phyloP scores from a whole-genome alignment of 1,284 basidiomycete species.

The Cutaneotrichosporon mucoides region DNA sequence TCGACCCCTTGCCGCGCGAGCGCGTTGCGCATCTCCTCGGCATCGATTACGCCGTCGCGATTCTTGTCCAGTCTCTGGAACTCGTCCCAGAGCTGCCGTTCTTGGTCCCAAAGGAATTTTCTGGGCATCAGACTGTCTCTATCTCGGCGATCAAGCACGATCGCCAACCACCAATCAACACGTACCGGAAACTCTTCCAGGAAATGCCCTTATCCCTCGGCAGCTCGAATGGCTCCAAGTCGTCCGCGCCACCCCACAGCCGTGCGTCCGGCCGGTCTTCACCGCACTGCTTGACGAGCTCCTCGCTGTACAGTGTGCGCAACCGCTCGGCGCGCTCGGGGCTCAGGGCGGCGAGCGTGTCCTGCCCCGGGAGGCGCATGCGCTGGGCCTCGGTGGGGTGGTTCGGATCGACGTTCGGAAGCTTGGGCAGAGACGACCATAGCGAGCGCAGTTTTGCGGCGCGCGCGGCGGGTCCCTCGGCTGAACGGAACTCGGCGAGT shows the following conservation, averaged over 20 bases:
- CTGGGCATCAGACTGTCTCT: background rate
- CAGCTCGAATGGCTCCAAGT: slow-evolving; percentile 40
- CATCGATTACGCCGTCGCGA: slow-evolving; percentile 73
- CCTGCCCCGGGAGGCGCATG: slow-evolving; percentile 47
- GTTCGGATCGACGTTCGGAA: slow-evolving; percentile 30
- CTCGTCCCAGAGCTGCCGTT: slow-evolving; percentile 75
- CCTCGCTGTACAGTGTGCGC: slow-evolving; percentile 68
- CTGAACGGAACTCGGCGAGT: slow-evolving; percentile 42
- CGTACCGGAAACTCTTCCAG: slow-evolving; percentile 69
- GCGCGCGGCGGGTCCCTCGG: slow-evolving; percentile 41
- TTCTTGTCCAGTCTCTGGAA: slow-evolving; percentile 86
- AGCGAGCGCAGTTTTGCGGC: slow-evolving; percentile 43
- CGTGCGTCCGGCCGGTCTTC: slow-evolving; percentile 42
- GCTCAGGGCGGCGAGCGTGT: slow-evolving; percentile 53
- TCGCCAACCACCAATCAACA: no score
- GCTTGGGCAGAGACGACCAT: slow-evolving; percentile 45
- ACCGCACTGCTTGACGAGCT: slow-evolving; percentile 62
- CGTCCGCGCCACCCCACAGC: slow-evolving; percentile 53
- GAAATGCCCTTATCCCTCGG: slow-evolving; percentile 53
- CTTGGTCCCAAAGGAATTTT: slow-evolving; percentile 42
- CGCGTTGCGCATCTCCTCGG: slow-evolving; percentile 64
- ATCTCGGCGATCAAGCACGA: no score
- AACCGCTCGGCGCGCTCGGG: slow-evolving; percentile 67
- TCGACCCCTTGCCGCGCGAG: slow-evolving; percentile 69
- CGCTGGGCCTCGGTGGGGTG: slow-evolving; percentile 34